These are phyloP conservation scores for Solanum bulbocastanum DNA, from an alignment of 257 asterid genomes.

Conservation along the genomic window DNA sequence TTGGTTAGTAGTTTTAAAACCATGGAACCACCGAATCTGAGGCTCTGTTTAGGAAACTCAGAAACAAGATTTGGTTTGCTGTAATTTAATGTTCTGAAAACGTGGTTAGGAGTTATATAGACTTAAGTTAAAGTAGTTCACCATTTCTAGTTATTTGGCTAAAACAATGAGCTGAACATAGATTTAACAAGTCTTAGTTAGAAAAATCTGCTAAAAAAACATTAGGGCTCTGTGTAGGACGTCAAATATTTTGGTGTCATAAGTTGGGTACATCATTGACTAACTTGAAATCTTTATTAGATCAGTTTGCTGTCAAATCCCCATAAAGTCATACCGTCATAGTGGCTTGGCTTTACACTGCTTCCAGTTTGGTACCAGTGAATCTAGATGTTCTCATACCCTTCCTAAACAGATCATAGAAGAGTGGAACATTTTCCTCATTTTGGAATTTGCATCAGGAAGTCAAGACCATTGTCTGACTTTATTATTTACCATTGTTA, in stretches of 20 bases:
- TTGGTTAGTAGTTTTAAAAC: not conserved
- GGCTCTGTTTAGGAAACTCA: not conserved
- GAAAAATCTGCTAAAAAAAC: not conserved
- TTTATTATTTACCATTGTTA: not conserved
- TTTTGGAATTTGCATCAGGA: not conserved
- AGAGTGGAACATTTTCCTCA: not conserved
- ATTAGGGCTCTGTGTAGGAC: not conserved
- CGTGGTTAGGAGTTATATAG: not conserved
- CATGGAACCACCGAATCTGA: not conserved
- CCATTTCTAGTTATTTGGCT: not conserved
- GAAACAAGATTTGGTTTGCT: not conserved
- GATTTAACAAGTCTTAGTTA: not conserved
- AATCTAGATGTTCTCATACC: not conserved
- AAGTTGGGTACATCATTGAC: not conserved
- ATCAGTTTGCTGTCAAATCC: not conserved
- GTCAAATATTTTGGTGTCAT: not conserved
- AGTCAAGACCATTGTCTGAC: not conserved
- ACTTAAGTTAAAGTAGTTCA: not conserved
- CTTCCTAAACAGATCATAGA: not conserved
- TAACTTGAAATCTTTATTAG: not conserved
- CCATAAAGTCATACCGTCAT: not conserved
- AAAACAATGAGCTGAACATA: not conserved
- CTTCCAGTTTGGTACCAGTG: not conserved
- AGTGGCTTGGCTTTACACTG: not conserved
- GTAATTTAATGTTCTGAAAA: not conserved